Base-by-base conservation (phyloP, 2,329 filamentous ascomycete genomes). In the Zymoseptoria tritici region DNA sequence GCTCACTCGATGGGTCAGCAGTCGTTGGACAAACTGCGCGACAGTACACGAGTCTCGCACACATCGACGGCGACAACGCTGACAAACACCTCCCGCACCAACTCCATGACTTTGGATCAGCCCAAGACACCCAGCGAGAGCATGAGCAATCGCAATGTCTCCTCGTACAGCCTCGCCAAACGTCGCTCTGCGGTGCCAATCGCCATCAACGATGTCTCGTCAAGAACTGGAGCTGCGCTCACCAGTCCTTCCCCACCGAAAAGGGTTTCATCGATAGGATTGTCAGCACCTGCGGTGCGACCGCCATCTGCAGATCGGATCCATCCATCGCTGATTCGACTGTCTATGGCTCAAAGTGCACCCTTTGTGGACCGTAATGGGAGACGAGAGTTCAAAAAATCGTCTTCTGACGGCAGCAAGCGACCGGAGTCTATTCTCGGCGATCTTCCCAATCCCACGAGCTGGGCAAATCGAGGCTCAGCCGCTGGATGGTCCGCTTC, bases 21-120 rank as follows among this genome's bases (percentile, higher is more conserved):
- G 5, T 60, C 65, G 26, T 63, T 71, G 8, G 66, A 68, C 55
- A 69, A 63, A 42, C 56, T 71, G 7, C 69, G 68, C 5, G 67
- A 65, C 29, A 72, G 69, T 58, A 63, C 63, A 16, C 64, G 69
- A n/a, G 67, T 66, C n/a, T 71, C 70, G 9, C 64, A 67, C 24
- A 64, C 67, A n/a, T 70, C 70, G 31, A 66, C 63, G 49, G 64
- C 60, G 22, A 71, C 67, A 13, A 62, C 59, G 2, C 26, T 50
- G n/a, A 63, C 64, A n/a, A 56, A 56, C 42, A 55, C 64, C 4
- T 71, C 70, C 9, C 65, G 66, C 20, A 66, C 68, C 3, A 71
- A 66, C 52, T 72, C 70, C 2, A 57, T 68, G 11, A 68, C 63
- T 16, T 57, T 63, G 20, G 69, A 69, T 16, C 51, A 58, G 20